A percentile compares a stretch with the other conserved stretches of the same genome.
These are phyloP conservation scores for Adansonia madagascariensis DNA, from an alignment of 441 rosid species.

Conservation along the genomic window DNA sequence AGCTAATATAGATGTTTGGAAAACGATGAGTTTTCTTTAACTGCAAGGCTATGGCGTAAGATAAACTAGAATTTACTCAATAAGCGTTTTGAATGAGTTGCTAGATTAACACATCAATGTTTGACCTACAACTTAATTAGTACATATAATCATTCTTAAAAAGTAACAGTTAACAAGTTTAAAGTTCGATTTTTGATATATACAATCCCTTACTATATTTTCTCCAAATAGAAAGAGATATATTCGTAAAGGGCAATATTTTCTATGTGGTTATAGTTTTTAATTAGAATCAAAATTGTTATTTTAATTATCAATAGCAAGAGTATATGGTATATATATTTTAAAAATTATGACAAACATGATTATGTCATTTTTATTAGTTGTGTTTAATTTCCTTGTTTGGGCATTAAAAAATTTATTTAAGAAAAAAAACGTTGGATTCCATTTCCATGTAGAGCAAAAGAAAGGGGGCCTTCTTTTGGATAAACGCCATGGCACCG, in stretches of 20 bases:
- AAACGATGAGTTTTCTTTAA: not conserved
- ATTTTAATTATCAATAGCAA: no score
- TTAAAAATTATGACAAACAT: no score
- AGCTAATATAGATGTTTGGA: not conserved
- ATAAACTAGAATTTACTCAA: not conserved
- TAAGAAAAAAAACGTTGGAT: not conserved
- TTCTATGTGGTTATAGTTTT: not conserved
- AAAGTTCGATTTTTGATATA: no score
- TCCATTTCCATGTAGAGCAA: constrained; percentile 46
- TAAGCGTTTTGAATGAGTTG: no score
- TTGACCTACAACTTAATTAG: no score
- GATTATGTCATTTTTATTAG: not conserved
- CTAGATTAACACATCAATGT: no score
- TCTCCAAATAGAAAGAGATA: not conserved
- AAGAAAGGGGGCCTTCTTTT: constrained; percentile 52
- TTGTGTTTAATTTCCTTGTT: not conserved
- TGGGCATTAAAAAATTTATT: not conserved
- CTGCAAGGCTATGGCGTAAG: not conserved
- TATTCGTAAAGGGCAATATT: not conserved
- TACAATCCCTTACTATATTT: no score
- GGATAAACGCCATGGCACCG: constrained; percentile 68
- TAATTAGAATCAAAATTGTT: no score
- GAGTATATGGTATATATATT: no score
- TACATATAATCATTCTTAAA: no score
- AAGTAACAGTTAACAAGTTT: no score